Percentiles rank a stretch among this genome's conserved stretches.
These are phyloP conservation scores for Symbiodinium natans DNA, from an alignment of 73 alveolate species.

Conservation along the genomic window DNA sequence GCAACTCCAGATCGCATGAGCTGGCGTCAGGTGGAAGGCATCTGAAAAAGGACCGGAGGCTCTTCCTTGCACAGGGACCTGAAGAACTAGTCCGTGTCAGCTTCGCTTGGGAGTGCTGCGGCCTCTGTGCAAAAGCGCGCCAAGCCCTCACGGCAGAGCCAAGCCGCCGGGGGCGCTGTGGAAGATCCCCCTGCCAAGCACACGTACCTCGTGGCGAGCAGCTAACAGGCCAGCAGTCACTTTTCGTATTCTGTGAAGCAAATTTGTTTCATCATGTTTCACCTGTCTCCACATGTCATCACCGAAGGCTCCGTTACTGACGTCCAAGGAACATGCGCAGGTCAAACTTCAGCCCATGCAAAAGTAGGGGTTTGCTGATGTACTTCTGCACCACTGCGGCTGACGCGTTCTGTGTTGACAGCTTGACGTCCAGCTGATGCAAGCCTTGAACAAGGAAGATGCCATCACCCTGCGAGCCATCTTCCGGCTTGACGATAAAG, in stretches of 20 bases:
- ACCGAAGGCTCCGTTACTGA: not conserved
- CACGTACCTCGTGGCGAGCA: constrained; percentile 93
- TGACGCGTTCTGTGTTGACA: constrained; percentile 7
- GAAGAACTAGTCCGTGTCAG: too few species aligned
- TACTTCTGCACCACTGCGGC: constrained; percentile 95
- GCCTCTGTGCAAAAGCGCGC: constrained; percentile 95
- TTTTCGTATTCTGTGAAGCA: too few species aligned
- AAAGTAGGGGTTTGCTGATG: constrained; percentile 95
- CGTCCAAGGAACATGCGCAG: constrained; percentile 80
- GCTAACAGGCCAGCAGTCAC: too few species aligned
- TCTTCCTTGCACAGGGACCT: too few species aligned
- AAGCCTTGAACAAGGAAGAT: constrained; percentile 94
- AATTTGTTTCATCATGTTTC: too few species aligned
- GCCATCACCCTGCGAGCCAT: constrained; percentile 96
- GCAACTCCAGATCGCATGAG: too few species aligned
- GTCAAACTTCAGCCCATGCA: constrained; percentile 96
- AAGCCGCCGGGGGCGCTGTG: constrained; percentile 68
- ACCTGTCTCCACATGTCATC: too few species aligned
- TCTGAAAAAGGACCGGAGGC: too few species aligned
- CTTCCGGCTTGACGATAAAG: constrained; percentile 95
- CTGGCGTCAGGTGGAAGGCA: too few species aligned
- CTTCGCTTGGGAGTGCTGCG: too few species aligned
- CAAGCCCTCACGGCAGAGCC: constrained; percentile 95
- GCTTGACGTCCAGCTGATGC: constrained; percentile 58
- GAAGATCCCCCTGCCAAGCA: constrained; percentile 69